Evolutionary conservation across 1,284 basidiomycete genomes (phyloP).

Genomic region (Cryptococcus sp.): DNA sequence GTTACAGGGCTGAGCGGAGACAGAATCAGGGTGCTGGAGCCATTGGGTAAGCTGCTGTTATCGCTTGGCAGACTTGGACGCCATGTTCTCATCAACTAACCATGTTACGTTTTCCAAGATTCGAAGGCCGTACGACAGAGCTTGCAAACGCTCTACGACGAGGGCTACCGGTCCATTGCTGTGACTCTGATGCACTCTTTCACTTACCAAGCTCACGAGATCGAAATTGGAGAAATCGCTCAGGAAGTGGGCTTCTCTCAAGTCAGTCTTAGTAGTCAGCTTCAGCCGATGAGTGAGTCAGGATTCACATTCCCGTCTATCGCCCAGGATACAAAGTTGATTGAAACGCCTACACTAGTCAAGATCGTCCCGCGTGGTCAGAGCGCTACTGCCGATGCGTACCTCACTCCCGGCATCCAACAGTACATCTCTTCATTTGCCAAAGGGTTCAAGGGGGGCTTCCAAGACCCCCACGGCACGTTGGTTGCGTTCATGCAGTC

Average conservation of each 20-base stretch:
- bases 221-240: slow-evolving; percentile 34
- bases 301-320: too few relatives aligned
- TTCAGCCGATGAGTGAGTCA: slow-evolving; percentile 44
- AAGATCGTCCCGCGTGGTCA: slow-evolving; percentile 56
- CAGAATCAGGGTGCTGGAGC: too few relatives aligned
- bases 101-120: slow-evolving; percentile 43
- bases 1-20: too few relatives aligned
- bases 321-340: too few relatives aligned
- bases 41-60: too few relatives aligned
- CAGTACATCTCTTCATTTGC: slow-evolving; percentile 54
- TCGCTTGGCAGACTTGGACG: too few relatives aligned
- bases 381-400: slow-evolving; percentile 58
- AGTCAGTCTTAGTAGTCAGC: slow-evolving; percentile 34
- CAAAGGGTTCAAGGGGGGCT: slow-evolving; percentile 49
- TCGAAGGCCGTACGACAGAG: slow-evolving; percentile 24
- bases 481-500: slow-evolving; percentile 55
- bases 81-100: too few relatives aligned
- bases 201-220: slow-evolving; percentile 41
- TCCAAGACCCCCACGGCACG: slow-evolving; percentile 35
- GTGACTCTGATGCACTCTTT: slow-evolving; percentile 43
- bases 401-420: slow-evolving; percentile 57
- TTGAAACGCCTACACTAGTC: slow-evolving; percentile 14
- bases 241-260: slow-evolving; percentile 38
- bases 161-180: slow-evolving; percentile 38
- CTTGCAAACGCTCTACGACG: slow-evolving; percentile 33